Conservation (phyloP, 495 filamentous ascomycete genomes). For the Tuber magnatum region DNA sequence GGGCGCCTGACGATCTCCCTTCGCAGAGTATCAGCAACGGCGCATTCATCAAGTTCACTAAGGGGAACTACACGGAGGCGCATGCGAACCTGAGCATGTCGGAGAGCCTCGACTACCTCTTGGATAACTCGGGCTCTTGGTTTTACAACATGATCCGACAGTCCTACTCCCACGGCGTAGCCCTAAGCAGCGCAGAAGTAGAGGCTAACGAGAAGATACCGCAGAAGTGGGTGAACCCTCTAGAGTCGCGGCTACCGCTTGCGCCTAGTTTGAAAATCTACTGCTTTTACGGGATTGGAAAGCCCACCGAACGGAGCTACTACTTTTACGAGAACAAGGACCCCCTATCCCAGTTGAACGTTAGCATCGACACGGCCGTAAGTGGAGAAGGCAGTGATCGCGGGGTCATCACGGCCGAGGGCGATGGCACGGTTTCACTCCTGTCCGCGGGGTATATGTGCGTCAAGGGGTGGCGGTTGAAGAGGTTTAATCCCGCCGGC, state of each 20-base stretch:
- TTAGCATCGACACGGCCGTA: slow-evolving; percentile 79
- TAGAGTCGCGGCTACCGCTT: slow-evolving; percentile 79
- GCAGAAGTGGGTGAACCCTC: slow-evolving; percentile 87
- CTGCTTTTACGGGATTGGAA: slow-evolving; percentile 71
- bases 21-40: slow-evolving; percentile 67
- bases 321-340: slow-evolving; percentile 74
- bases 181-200: slow-evolving; percentile 70
- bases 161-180: slow-evolving; percentile 84
- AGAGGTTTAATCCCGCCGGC: slow-evolving; percentile 83
- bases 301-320: slow-evolving; percentile 37
- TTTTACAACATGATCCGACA: slow-evolving; percentile 62
- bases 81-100: slow-evolving; percentile 73
- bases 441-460: slow-evolving; percentile 94
- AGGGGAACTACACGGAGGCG: slow-evolving; percentile 50
- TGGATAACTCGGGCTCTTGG: slow-evolving; percentile 74
- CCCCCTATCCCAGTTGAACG: slow-evolving; percentile 61
- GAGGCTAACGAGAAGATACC: slow-evolving; percentile 76
- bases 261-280: slow-evolving; percentile 93
- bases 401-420: slow-evolving; percentile 86
- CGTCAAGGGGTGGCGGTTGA: slow-evolving; percentile 84
- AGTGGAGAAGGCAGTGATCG: slow-evolving; percentile 60
- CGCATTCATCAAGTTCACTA: slow-evolving; percentile 78
- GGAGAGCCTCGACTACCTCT: slow-evolving; percentile 68
- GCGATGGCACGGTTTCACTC: slow-evolving; percentile 88
- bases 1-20: slow-evolving; percentile 81